Percentiles rank a stretch among this genome's conserved stretches.
Evolutionary conservation across 2,329 filamentous ascomycete genomes (phyloP).

Genomic region (Pleurostoma richardsiae): DNA sequence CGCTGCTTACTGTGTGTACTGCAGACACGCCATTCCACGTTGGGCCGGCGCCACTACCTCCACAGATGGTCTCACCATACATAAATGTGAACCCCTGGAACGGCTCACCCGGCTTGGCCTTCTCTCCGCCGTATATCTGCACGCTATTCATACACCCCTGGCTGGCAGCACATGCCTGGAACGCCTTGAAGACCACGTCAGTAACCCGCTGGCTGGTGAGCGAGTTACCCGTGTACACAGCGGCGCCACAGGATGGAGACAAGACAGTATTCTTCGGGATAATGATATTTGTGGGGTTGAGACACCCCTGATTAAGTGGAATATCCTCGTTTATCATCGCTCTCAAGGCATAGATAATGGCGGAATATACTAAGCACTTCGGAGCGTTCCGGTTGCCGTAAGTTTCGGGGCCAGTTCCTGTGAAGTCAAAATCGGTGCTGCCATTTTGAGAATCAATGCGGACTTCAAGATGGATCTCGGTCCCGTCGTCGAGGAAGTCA

Average conservation of each 20-base stretch:
- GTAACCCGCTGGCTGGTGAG: conserved; percentile 21
- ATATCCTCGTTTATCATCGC: conserved; percentile 25
- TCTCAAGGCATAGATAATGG: conserved; percentile 28
- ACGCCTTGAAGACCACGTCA: conserved; percentile 22
- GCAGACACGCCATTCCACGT: conserved; percentile 15
- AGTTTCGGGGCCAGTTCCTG: conserved; percentile 23
- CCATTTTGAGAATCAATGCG: conserved; percentile 19
- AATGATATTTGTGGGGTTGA: conserved; percentile 21
- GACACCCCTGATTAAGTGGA: conserved; percentile 28
- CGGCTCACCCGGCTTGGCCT: conserved; percentile 5
- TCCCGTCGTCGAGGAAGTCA: conserved; percentile 30
- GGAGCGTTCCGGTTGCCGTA: conserved; percentile 25
- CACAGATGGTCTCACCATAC: conserved; percentile 23
- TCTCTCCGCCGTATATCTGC: conserved; percentile 11
- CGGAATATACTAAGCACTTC: conserved; percentile 13
- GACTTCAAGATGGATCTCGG: conserved; percentile 21
- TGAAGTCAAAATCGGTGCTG: conserved; percentile 23
- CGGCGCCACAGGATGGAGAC: conserved; percentile 15
- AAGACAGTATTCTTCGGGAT: conserved; percentile 22
- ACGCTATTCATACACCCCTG: conserved; percentile 21
- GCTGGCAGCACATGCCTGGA: conserved; percentile 13
- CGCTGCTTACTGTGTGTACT: conserved; percentile 1
- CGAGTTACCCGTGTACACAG: conserved; percentile 33
- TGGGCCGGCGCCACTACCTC: conserved; percentile 22
- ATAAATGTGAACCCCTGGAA: conserved; percentile 8